phyloP scores from a whole-genome alignment of 2,329 filamentous ascomycete species.

The Alternaria ethzedia region DNA sequence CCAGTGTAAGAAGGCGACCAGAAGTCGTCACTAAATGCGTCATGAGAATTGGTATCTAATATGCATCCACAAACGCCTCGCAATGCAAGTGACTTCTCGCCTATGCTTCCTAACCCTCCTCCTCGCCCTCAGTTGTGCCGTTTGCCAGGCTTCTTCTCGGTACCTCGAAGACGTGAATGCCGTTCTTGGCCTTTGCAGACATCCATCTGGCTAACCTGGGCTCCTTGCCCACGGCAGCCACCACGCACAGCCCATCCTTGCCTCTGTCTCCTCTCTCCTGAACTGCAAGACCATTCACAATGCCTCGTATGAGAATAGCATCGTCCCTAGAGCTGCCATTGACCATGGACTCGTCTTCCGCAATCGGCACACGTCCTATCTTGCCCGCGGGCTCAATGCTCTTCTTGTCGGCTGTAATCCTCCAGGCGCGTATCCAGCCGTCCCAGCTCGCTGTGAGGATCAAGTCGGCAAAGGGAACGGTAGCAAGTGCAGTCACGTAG shows the following conservation, averaged over 20 bases:
- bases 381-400: constrained; percentile 72
- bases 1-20: neutral
- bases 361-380: constrained; percentile 56
- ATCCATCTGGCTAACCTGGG: constrained; percentile 86
- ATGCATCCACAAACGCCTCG: constrained; percentile 9
- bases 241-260: constrained; percentile 76
- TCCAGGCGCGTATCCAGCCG: constrained; percentile 85
- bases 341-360: constrained; percentile 16
- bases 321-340: constrained; percentile 22
- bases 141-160: constrained; percentile 50
- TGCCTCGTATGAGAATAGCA: constrained; percentile 64
- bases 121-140: constrained; percentile 18
- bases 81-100: constrained; percentile 13
- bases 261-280: constrained; percentile 84
- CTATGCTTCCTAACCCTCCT: constrained; percentile 1
- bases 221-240: constrained; percentile 86
- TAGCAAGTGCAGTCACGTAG: constrained; percentile 87
- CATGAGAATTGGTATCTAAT: constrained; percentile 30
- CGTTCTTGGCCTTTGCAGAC: constrained; percentile 72
- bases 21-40: neutral
- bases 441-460: constrained; percentile 95
- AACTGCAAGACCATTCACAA: constrained; percentile 87
- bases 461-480: constrained; percentile 88
- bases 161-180: constrained; percentile 87
- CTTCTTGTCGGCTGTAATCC: constrained; percentile 77